Percentiles rank a stretch among this genome's conserved stretches.
Conservation (phyloP, 176 grass and related monocot species). For the Pharus latifolius region DNA sequence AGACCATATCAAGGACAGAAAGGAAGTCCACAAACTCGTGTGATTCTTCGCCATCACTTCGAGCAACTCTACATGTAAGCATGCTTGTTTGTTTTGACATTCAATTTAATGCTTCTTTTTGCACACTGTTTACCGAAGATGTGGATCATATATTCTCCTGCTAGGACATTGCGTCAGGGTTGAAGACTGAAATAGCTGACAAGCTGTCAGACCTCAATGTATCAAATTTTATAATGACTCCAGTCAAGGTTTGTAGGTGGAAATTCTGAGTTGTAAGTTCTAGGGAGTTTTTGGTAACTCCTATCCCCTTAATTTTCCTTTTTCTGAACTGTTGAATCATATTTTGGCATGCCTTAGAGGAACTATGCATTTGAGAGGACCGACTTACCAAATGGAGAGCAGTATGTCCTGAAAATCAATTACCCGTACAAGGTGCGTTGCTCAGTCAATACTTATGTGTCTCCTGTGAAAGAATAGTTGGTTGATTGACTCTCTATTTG, state of each 20-base stretch:
- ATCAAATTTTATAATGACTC: slow-evolving; percentile 81
- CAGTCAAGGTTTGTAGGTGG: slow-evolving; percentile 68
- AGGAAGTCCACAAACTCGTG: slow-evolving; percentile 27
- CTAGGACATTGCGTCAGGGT: slow-evolving; percentile 69
- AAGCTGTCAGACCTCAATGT: slow-evolving; percentile 72
- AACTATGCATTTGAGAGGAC: slow-evolving; percentile 95
- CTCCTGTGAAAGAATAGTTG: no score
- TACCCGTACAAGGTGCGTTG: slow-evolving; percentile 76
- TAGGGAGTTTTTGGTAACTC: not conserved
- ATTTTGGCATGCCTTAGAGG: slow-evolving; percentile 43
- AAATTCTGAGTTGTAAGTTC: not conserved
- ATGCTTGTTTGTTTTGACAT: slow-evolving; percentile 12
- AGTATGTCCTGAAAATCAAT: slow-evolving; percentile 95
- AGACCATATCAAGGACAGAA: slow-evolving; percentile 34
- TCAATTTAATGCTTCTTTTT: not conserved
- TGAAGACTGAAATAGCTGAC: slow-evolving; percentile 85
- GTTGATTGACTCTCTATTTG: no score
- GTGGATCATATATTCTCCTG: slow-evolving; percentile 18
- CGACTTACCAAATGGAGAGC: slow-evolving; percentile 73
- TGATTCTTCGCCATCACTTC: slow-evolving; percentile 42
- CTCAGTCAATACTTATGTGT: not conserved
- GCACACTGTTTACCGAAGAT: slow-evolving; percentile 5
- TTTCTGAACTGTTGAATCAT: not conserved
- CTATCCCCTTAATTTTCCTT: not conserved
- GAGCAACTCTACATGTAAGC: slow-evolving; percentile 68